Percentiles rank a stretch among this genome's conserved stretches.
phyloP scores from a whole-genome alignment of 2,329 filamentous ascomycete genomes.

The Xylaria multiplex region DNA sequence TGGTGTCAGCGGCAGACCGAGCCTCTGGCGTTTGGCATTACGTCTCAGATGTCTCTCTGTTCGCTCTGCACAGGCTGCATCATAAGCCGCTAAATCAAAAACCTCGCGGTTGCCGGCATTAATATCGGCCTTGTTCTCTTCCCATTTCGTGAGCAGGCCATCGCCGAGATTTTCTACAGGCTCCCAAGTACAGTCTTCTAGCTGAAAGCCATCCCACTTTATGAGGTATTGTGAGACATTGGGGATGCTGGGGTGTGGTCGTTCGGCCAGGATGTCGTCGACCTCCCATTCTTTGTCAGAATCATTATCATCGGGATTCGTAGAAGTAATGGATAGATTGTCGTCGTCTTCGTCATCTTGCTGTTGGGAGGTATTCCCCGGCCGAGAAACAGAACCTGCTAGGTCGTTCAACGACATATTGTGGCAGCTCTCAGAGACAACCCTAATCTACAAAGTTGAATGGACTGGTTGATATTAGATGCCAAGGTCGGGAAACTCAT shows the following conservation, averaged over 20 bases:
- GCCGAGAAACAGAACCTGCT: conserved; percentile 6
- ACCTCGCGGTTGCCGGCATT: conserved; percentile 48
- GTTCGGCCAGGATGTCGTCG: conserved; percentile 63
- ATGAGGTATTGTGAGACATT: conserved; percentile 64
- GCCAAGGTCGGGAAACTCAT: not conserved
- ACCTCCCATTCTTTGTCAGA: conserved; percentile 60
- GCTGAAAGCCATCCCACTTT: conserved; percentile 69
- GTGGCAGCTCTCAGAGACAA: conserved; percentile 2
- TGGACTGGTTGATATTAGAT: not conserved
- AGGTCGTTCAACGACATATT: conserved; percentile 20
- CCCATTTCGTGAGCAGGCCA: conserved; percentile 57
- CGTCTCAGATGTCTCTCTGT: conserved; percentile 54
- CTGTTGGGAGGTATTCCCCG: conserved; percentile 7
- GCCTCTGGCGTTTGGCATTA: conserved; percentile 55
- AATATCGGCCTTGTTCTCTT: conserved; percentile 52
- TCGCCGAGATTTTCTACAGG: conserved; percentile 56
- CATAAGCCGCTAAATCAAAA: conserved; percentile 54
- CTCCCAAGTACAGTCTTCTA: conserved; percentile 68
- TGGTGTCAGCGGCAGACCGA: conserved; percentile 49
- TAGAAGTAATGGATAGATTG: conserved; percentile 67
- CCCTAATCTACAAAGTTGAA: not conserved
- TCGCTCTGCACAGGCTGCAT: conserved; percentile 50
- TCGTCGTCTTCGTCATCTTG: conserved; percentile 55
- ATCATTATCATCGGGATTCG: conserved; percentile 51
- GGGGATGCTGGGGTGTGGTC: conserved; percentile 40